These are phyloP conservation scores for Allomyces macrogynus DNA, from an alignment of 192 early-diverging fungal species.

Conservation along the genomic window DNA sequence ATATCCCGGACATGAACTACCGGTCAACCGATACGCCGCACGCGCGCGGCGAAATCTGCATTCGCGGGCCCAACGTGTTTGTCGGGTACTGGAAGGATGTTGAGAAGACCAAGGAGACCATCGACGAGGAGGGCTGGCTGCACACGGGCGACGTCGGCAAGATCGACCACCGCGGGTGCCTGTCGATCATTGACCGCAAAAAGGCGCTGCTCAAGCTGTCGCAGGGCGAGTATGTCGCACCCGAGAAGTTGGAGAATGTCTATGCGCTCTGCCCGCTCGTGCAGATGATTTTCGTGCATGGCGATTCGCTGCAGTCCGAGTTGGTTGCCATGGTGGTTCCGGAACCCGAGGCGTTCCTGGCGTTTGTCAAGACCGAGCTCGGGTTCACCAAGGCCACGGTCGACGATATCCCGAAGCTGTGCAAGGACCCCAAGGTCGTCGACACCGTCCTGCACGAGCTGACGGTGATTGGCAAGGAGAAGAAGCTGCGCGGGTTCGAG, in stretches of 20 bases:
- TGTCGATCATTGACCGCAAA: conserved; percentile 63
- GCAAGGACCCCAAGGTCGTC: conserved; percentile 25
- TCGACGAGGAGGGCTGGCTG: conserved; percentile 73
- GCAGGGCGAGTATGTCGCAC: conserved; percentile 60
- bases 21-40: conserved; percentile 48
- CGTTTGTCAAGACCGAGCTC: conserved; percentile 20
- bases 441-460: conserved; percentile 27
- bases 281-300: conserved; percentile 55
- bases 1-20: conserved; percentile 77
- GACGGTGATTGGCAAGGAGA: conserved; percentile 25
- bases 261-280: conserved; percentile 34
- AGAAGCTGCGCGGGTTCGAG: conserved; percentile 47
- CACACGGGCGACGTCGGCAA: conserved; percentile 68
- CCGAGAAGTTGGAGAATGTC: conserved; percentile 64
- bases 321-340: conserved; percentile 62
- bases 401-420: conserved; percentile 29
- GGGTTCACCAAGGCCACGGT: conserved; percentile 10
- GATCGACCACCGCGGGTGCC: conserved; percentile 38
- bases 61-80: conserved; percentile 57
- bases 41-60: conserved; percentile 76
- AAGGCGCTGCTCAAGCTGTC: conserved; percentile 72
- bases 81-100: conserved; percentile 57
- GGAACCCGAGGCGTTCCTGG: conserved; percentile 29
- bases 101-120: conserved; percentile 47
- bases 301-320: conserved; percentile 48